Evolutionary conservation across 2,329 filamentous ascomycete genomes (phyloP), one percentile per base, ranked within the genome.

Genomic region (Elsinoe batatas): DNA sequence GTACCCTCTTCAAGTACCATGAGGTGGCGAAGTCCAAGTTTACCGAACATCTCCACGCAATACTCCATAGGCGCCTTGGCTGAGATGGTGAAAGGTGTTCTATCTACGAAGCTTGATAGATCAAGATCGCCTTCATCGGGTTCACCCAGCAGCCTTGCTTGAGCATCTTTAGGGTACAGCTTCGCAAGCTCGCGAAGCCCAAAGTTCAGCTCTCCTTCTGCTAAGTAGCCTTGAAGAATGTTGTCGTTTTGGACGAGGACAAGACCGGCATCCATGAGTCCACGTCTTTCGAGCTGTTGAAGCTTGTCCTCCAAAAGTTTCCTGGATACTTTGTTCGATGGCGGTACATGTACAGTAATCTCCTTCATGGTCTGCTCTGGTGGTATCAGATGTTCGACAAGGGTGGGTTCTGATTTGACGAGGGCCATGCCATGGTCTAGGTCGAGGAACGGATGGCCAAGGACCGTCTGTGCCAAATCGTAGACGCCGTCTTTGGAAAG

Each of bases 401-500:
- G 66, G 17, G 62, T 57, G 10, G 69, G 67, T 36, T 69, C 61
- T 22, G 63, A 62, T 54, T 74, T 68, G 3, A 77, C 72, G 15
- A 72, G 66, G 0, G 62, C 62, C 15, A 79, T 66, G 1, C 75
- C 73, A 57, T 73, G 69, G 47, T 82, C 78, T 0, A 71, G 61
- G 57, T 82, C 79, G 7, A 82, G 67, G 61, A 82, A 82, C 1
- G 79, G 79, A 61, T 82, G 78, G 0, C 79, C 79, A 0, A 82
- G 71, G 3, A 82, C 73, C 2, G 74, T 74, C 63, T 82, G 79
- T n/a, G 79, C 78, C 6, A 82, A 70, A 61, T 82, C 79, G 61
- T 82, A 83, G 1, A 82, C 77, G 18, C 77, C 69, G 59, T 81
- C 76, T 20, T 67, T 65, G 46, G 74, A 75, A 15, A 82, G 70